phyloP scores from a whole-genome alignment of 306 rosid genomes.

The Castanea mollissima region DNA sequence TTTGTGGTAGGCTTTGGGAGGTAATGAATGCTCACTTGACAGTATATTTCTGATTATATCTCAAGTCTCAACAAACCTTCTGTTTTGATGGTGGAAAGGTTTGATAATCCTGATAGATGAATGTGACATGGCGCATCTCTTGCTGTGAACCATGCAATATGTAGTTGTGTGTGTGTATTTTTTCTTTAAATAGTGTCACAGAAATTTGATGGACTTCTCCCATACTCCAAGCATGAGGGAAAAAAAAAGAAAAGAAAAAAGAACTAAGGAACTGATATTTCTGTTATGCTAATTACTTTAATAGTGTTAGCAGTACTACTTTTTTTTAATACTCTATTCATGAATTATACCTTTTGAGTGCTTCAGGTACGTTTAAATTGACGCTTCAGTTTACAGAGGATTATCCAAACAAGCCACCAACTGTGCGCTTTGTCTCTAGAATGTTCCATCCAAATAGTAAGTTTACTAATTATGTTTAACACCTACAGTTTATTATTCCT shows the following conservation, averaged over 20 bases:
- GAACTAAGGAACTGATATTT: background rate
- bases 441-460: conserved; percentile 99
- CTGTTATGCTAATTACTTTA: background rate
- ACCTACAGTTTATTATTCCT: background rate
- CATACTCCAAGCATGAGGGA: background rate
- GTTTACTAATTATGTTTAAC: conserved; percentile 20
- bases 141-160: background rate
- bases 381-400: conserved; percentile 90
- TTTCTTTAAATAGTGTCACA: background rate
- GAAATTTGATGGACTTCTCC: background rate
- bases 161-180: background rate
- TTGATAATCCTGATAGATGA: background rate
- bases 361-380: conserved; percentile 91
- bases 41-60: background rate
- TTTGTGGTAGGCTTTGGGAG: background rate
- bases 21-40: background rate
- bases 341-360: conserved; percentile 21
- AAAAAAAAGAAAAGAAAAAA: background rate
- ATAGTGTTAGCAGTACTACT: background rate
- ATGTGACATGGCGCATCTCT: background rate
- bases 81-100: background rate
- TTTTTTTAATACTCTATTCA: background rate
- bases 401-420: conserved; percentile 97
- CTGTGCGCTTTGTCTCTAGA: conserved; percentile 91
- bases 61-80: background rate